Evolutionary conservation across 768 basidiomycete species (phyloP), one percentile per base, ranked within the genome.

Genomic region (Royoungia palumana): DNA sequence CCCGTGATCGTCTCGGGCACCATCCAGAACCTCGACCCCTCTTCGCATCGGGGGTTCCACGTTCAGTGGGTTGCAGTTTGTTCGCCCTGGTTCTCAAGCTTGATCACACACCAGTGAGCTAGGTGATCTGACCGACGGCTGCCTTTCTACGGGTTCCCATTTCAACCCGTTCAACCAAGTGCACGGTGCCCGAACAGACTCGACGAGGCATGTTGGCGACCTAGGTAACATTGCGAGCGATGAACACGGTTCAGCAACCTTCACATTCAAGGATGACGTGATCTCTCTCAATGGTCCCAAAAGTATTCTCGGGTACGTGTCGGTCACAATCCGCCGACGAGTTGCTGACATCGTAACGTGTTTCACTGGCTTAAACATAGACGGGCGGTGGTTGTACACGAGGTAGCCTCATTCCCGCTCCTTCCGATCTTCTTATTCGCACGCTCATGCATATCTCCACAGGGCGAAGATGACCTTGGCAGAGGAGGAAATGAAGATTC

Each of bases 401-500:
- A 76, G 46, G 83, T 83, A 48, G 72, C 65, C 12, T 14, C 35
- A 24, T 30, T 17, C 9, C 28, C 12, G n/a, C 20, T 7, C 28
- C 41, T 36, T 32, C 36, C 27, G 22, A 14, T 19, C 36, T 53
- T 35, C 45, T 32, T 55, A 16, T 40, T 51, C 54, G 40, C 51
- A 44, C 44, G 37, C 40, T 44, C 25, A 50, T 24, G 34, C 35
- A 6, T 16, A 16, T 40, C 42, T 39, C 41, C 47, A 34, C 54
- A 83, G 83, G 87, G 87, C 4, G 78, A 78, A 16, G 90, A 93
- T 61, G 90, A 93, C 59, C 75, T 91, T 42, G 90, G 89, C n/a
- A 72, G 68, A 51, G 87, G 87, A 14, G 73, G 70, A 35, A 75
- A 85, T 58, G 71, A 78, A 24, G 87, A 89, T 54, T 86, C 85